Evolutionary conservation across 169 alveolate genomes (phyloP).

Genomic region (Haemoproteus tartakovskyi): DNA sequence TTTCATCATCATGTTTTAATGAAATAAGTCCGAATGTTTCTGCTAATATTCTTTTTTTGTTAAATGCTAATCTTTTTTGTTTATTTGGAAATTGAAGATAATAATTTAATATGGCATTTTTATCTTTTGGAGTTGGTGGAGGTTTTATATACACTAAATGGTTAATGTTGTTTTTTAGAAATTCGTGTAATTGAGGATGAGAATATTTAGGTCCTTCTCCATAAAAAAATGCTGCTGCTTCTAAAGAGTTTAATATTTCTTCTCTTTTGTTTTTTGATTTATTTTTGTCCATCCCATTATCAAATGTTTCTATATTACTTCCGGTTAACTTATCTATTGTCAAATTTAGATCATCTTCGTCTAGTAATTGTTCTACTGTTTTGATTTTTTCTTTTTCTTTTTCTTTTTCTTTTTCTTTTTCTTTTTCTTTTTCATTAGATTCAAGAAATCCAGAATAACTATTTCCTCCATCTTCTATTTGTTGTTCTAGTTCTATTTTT

Average conservation of each 20-base stretch:
- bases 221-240: slow-evolving; percentile 60
- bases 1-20: slow-evolving; percentile 41
- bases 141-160: slow-evolving; percentile 61
- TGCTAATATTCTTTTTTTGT: slow-evolving; percentile 57
- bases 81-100: slow-evolving; percentile 52
- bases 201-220: slow-evolving; percentile 68
- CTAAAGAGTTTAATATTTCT: slow-evolving; percentile 21
- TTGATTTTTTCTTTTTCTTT: neutral
- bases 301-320: slow-evolving; percentile 47
- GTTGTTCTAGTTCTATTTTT: too few species aligned
- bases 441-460: too few species aligned
- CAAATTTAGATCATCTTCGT: too few species aligned
- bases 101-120: slow-evolving; percentile 35
- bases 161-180: slow-evolving; percentile 40
- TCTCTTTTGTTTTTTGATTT: slow-evolving; percentile 54
- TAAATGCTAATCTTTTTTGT: slow-evolving; percentile 44
- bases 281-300: slow-evolving; percentile 50
- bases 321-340: too few species aligned
- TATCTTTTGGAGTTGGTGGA: slow-evolving; percentile 39
- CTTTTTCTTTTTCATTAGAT: slow-evolving; percentile 16
- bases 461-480: too few species aligned
- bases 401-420: slow-evolving; percentile 3
- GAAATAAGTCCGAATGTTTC: slow-evolving; percentile 55
- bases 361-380: neutral
- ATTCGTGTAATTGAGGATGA: slow-evolving; percentile 52